Percentiles rank a stretch among this genome's conserved stretches.
phyloP scores from a whole-genome alignment of 805 yeast species.

The Phaffomyces opuntiae region DNA sequence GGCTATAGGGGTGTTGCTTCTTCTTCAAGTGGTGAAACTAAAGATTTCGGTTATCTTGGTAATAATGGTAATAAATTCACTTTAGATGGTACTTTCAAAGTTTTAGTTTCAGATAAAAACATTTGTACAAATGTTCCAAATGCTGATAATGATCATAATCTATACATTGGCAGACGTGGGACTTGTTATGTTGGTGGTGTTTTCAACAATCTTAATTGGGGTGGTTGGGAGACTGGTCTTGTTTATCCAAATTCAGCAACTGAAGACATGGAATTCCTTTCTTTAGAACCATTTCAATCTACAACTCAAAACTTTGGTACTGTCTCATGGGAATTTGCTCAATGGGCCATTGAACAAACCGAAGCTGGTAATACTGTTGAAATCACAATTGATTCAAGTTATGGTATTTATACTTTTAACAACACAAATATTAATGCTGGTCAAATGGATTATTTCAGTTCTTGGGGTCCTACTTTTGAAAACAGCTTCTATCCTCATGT shows the following conservation, averaged over 20 bases:
- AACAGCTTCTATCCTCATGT: slow-evolving; percentile 12
- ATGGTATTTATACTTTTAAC: not conserved
- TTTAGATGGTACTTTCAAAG: slow-evolving; percentile 4
- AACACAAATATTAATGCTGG: slow-evolving; percentile 6
- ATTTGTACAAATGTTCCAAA: slow-evolving; percentile 1
- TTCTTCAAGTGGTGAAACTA: slow-evolving; percentile 7
- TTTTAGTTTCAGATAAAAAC: not conserved
- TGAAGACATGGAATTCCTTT: not conserved
- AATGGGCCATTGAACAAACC: slow-evolving; percentile 5
- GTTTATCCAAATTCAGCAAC: not conserved
- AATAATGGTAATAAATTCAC: slow-evolving; percentile 1
- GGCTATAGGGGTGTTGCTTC: slow-evolving; percentile 5
- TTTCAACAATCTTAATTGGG: not conserved
- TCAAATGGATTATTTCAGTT: slow-evolving; percentile 8
- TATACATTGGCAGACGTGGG: slow-evolving; percentile 6
- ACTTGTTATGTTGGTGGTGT: slow-evolving; percentile 1
- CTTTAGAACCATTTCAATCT: not conserved
- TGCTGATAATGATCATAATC: not conserved
- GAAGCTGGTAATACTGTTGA: slow-evolving; percentile 6
- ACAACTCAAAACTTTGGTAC: slow-evolving; percentile 1
- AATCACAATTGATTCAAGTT: not conserved
- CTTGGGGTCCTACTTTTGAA: slow-evolving; percentile 17
- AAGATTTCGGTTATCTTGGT: slow-evolving; percentile 5
- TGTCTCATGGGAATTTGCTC: slow-evolving; percentile 6
- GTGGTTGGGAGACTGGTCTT: not conserved